Conservation (phyloP, 1,284 basidiomycete species). For the Heterobasidion parviporum region DNA sequence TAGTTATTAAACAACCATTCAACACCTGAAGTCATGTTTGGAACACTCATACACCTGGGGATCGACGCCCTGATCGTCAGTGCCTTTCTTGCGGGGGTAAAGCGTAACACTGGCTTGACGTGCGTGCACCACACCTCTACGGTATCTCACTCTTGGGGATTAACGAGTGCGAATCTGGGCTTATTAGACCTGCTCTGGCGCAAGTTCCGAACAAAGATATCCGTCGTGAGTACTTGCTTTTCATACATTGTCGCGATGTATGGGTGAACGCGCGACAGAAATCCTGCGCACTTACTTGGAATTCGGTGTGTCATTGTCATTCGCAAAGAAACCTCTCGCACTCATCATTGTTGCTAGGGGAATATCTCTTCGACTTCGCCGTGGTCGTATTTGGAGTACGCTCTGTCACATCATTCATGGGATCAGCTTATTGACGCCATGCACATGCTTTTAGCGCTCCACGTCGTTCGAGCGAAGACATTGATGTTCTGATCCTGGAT, state of each 20-base stretch:
- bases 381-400: conserved; percentile 59
- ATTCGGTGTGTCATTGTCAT: conserved; percentile 40
- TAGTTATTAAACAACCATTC: neutral
- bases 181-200: conserved; percentile 51
- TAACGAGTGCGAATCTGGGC: neutral
- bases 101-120: conserved; percentile 76
- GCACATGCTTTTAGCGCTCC: neutral
- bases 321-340: neutral
- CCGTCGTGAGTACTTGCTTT: conserved; percentile 48
- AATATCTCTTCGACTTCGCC: conserved; percentile 77
- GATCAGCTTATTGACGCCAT: conserved; percentile 3
- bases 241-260: neutral
- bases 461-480: conserved; percentile 57
- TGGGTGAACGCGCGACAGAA: conserved; percentile 34
- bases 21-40: conserved; percentile 37
- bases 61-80: conserved; percentile 73
- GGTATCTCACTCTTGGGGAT: neutral
- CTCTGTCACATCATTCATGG: conserved; percentile 9
- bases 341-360: conserved; percentile 34
- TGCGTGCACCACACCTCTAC: conserved; percentile 27
- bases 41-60: conserved; percentile 59
- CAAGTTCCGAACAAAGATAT: conserved; percentile 78
- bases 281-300: conserved; percentile 69
- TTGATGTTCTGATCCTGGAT: conserved; percentile 9
- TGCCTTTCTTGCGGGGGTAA: conserved; percentile 73